These are phyloP conservation scores for Trichocladium antarcticum DNA, from an alignment of 495 filamentous ascomycete species.

Conservation along the genomic window DNA sequence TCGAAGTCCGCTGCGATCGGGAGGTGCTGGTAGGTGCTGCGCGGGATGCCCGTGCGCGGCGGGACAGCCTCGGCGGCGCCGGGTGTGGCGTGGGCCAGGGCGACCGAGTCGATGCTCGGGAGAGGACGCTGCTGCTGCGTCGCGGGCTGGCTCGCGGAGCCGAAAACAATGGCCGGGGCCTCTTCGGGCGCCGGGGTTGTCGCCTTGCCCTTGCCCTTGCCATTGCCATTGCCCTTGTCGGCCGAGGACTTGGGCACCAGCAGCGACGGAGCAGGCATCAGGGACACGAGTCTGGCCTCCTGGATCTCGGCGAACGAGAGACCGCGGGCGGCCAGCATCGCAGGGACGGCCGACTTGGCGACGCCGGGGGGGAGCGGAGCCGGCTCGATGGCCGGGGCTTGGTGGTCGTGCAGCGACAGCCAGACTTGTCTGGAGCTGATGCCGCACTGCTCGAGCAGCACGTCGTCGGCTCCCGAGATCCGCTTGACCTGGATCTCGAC, in stretches of 20 bases:
- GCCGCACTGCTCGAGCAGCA: slow-evolving; percentile 9
- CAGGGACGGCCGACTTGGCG: background rate
- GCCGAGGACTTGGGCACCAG: background rate
- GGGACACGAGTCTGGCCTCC: background rate
- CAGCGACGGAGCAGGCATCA: background rate
- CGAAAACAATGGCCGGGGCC: background rate
- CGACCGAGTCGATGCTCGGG: background rate
- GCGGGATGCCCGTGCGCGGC: background rate
- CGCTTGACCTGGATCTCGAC: slow-evolving; percentile 24
- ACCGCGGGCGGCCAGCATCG: background rate
- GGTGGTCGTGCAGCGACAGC: slow-evolving; percentile 6
- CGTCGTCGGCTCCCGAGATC: slow-evolving; percentile 15
- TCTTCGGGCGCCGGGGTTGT: background rate
- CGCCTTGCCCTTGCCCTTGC: background rate
- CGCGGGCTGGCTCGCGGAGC: background rate
- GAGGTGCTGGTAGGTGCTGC: background rate
- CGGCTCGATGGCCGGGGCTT: background rate
- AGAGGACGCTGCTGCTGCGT: background rate
- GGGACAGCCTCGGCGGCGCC: background rate
- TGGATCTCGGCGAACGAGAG: too few relatives aligned
- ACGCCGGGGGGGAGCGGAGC: background rate
- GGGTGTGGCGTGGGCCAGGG: background rate
- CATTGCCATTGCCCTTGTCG: slow-evolving; percentile 10
- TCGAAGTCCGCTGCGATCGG: background rate
- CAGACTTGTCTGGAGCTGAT: slow-evolving; percentile 8